phyloP scores from a whole-genome alignment of 129 eudicot genomes.

The Lactuca saligna region DNA sequence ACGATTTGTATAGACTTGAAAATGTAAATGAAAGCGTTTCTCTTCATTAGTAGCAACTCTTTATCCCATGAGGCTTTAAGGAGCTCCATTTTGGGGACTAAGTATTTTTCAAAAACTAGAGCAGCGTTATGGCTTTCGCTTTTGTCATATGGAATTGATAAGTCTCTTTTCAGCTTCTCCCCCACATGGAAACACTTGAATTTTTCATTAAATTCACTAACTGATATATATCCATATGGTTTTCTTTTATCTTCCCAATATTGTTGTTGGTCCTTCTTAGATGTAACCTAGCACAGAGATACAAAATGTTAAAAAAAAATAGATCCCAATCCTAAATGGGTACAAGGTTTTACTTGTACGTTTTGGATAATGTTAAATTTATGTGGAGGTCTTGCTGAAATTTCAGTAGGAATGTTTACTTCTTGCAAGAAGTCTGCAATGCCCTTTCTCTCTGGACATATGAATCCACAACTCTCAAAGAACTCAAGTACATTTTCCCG shows the following conservation, averaged over 20 bases:
- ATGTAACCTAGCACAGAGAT: constrained; percentile 57
- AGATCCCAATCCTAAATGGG: too few species aligned
- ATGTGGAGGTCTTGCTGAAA: too few species aligned
- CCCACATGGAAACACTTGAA: constrained; percentile 82
- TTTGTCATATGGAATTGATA: constrained; percentile 70
- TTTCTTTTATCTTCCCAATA: constrained; percentile 71
- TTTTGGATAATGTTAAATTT: too few species aligned
- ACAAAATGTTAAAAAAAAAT: neutral
- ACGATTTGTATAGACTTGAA: constrained; percentile 69
- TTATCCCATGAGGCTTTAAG: constrained; percentile 75
- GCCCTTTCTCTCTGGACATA: constrained; percentile 84
- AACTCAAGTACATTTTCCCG: constrained; percentile 72
- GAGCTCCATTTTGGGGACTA: constrained; percentile 63
- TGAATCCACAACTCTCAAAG: constrained; percentile 86
- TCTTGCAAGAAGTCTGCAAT: constrained; percentile 97
- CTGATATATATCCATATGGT: constrained; percentile 59
- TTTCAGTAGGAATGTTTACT: constrained; percentile 35
- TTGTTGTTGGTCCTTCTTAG: constrained; percentile 89
- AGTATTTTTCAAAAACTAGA: constrained; percentile 49
- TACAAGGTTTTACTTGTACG: too few species aligned
- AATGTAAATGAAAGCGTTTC: constrained; percentile 66
- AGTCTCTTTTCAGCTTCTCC: constrained; percentile 50
- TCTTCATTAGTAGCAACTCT: constrained; percentile 71
- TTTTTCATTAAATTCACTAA: constrained; percentile 50
- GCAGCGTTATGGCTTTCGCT: constrained; percentile 59